Conservation (phyloP, 257 asterid genomes). For the Ajuga chamaepitys region DNA sequence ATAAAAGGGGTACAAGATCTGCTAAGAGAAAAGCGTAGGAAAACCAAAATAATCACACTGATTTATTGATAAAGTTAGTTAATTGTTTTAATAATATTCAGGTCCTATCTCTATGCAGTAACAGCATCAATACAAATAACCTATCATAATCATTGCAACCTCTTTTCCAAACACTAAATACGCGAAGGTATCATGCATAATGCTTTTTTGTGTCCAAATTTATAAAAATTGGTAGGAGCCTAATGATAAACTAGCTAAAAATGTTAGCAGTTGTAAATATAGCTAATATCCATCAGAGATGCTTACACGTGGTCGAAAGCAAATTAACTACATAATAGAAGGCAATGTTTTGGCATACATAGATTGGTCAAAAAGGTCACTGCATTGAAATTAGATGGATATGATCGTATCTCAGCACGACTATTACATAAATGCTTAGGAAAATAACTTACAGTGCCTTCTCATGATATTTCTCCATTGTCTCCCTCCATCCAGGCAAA, state of each 20-base stretch:
- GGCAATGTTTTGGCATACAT: not conserved
- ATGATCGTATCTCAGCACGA: not conserved
- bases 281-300: not conserved
- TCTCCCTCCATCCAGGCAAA: slow-evolving; percentile 78
- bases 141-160: too few species aligned
- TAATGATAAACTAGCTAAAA: too few species aligned
- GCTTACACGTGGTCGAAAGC: not conserved
- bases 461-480: slow-evolving; percentile 79
- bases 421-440: slow-evolving; percentile 7
- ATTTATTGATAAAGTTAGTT: not conserved
- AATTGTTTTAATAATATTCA: not conserved
- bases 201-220: too few species aligned
- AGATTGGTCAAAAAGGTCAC: not conserved
- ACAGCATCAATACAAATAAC: not conserved
- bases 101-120: not conserved
- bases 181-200: too few species aligned
- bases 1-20: not conserved
- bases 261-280: not conserved
- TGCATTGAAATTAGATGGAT: not conserved
- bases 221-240: too few species aligned
- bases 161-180: too few species aligned
- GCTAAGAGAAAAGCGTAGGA: not conserved
- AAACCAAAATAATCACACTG: not conserved
- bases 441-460: slow-evolving; percentile 69
- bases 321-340: not conserved